Base-by-base conservation (phyloP, 2,329 filamentous ascomycete species). In the Magnaporthiopsis rhizophila region DNA sequence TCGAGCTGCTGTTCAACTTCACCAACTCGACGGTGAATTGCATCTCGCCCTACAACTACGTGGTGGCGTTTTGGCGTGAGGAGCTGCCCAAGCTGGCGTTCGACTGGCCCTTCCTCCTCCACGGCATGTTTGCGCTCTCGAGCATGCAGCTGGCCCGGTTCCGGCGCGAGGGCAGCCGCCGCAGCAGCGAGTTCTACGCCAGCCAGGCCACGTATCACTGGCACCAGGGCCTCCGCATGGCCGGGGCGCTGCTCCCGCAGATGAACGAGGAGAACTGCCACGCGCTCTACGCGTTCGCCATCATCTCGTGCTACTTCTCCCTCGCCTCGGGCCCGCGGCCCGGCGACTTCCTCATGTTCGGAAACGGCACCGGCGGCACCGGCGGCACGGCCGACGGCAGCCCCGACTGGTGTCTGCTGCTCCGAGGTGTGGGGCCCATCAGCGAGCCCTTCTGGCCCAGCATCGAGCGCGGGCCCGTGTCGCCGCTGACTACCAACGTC, bases 1-100 rank as follows among this genome's bases (percentile, higher is more conserved):
- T 63, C 21, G 62, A 63, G 30, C 62, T 63, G 12, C 62, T 63
- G 6, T 38, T 63, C 53, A 63, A 58, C 62, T 63, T 58, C 53
- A 63, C 62, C 28, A 63, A 15, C 62, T 63, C 62, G 11, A 63
- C 62, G 21, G 62, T 63, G 53, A 58, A 63, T 24, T 45, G 53
- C 30, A 36, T 63, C 30, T 59, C 62, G 2, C 56, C 28, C 3
- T 30, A 59, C 36, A 59, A 4, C 53, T 30, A 21, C 30, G 9
- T 58, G 13, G 21, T 63, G 18, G 56, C 58, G 8, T 58, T 63
- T 9, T 63, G 62, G 62, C 62, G 62, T 5, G 53, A 58, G 12
- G 62, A 38, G 28, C 24, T 63, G 28, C 62, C 62, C 32, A 56
- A 57, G 45, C 53, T 63, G 34, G 62, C 45, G 13, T 28, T 58